Base-by-base conservation (phyloP, 1,284 basidiomycete genomes). In the Cystobasidium sp. region DNA sequence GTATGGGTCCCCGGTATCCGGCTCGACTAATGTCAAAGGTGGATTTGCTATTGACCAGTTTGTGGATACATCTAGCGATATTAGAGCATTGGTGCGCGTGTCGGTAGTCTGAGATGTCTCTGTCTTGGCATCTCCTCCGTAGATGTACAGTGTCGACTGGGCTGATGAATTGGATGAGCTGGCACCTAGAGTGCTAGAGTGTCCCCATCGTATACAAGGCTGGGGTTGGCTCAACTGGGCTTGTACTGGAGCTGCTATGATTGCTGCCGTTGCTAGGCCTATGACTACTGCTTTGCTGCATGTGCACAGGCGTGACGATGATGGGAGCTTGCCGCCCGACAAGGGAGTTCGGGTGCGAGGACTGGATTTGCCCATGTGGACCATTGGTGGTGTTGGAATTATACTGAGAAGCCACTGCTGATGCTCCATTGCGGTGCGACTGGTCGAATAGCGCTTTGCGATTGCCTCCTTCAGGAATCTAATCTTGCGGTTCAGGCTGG, bases 71-170 rank as follows among this genome's bases (percentile, higher is more conserved):
- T 78, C 75, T 2, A 80, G 47, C 18, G 76, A 59, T 10, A 80
- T 75, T 22, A 80, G 75, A 46, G 79, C 79, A 68, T 80, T 80
- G 4, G 79, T 80, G 76, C 79, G 79, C 39, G 75, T 76, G 43
- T 76, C 71, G 7, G 10, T n/a, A 1, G 68, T 74, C 63, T 78
- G 77, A 12, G 67, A 72, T 16, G 62, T 53, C 3, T 41, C 49
- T 9, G 75, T 75, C 64, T 67, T 77, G 0, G 76, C 75, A 46
- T 80, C 73, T 7, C 79, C 79, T 10, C 79, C 78, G 37, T 77
- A 77, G 44, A 71, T 71, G 61, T 71, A 71, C 5, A 71, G 20
- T 3, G 69, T 64, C 1, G 69, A 71, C 16, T 24, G 31, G 37
- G 69, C 69, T 18, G 69, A 71, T 24, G 18, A 37, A 37, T 71